Evolutionary conservation across 805 yeast genomes (phyloP).

Genomic region (Saturnispora halmiae): DNA sequence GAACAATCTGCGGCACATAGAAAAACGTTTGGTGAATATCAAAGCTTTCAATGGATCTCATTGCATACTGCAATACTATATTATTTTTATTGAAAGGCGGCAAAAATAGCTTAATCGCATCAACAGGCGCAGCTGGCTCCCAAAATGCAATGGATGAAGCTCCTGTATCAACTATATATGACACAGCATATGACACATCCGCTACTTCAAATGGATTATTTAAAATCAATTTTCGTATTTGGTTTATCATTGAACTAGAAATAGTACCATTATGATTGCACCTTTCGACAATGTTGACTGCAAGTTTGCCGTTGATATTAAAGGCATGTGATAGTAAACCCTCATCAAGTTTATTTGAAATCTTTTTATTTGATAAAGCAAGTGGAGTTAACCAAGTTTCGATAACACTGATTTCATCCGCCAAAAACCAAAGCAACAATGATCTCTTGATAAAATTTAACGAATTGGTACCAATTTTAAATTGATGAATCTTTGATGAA

Average conservation of each 20-base stretch:
- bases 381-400: slow-evolving; percentile 72
- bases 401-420: slow-evolving; percentile 64
- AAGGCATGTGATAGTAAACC: slow-evolving; percentile 49
- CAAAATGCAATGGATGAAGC: slow-evolving; percentile 38
- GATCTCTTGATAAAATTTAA: slow-evolving; percentile 41
- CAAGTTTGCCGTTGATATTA: slow-evolving; percentile 58
- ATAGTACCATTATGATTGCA: slow-evolving; percentile 25
- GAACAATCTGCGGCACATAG: slow-evolving; percentile 97
- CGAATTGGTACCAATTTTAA: slow-evolving; percentile 12
- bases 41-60: slow-evolving; percentile 81
- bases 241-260: slow-evolving; percentile 31
- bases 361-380: slow-evolving; percentile 33
- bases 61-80: slow-evolving; percentile 70
- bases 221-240: slow-evolving; percentile 37
- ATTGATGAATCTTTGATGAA: slow-evolving; percentile 26
- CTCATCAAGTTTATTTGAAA: slow-evolving; percentile 30
- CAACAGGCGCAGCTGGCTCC: slow-evolving; percentile 72
- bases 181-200: slow-evolving; percentile 49
- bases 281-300: slow-evolving; percentile 59
- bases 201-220: slow-evolving; percentile 53
- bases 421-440: slow-evolving; percentile 54
- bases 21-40: slow-evolving; percentile 86
- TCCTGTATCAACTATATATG: slow-evolving; percentile 33
- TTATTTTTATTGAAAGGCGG: slow-evolving; percentile 65
- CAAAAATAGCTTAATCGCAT: slow-evolving; percentile 72